phyloP scores from a whole-genome alignment of 192 early-diverging fungal species.

The Mortierella hygrophila region DNA sequence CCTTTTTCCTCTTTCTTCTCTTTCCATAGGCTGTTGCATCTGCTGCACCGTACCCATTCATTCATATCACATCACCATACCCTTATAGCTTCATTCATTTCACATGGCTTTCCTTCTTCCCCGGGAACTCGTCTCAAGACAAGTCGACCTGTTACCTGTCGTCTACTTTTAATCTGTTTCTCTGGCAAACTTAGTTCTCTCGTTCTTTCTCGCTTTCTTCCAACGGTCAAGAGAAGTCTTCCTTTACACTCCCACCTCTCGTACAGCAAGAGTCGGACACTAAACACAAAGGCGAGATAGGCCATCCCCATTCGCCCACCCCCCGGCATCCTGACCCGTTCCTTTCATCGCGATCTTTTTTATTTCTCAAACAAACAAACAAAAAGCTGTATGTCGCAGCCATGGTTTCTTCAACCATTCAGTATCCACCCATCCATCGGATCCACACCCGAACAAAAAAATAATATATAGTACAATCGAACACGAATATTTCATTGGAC shows the following conservation, averaged over 20 bases:
- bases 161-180: too few relatives aligned
- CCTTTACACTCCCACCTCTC: background rate
- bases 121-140: too few relatives aligned
- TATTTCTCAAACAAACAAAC: background rate
- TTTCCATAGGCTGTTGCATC: background rate
- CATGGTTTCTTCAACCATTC: background rate
- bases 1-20: background rate
- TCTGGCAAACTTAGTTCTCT: background rate
- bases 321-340: background rate
- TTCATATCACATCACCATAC: too few relatives aligned
- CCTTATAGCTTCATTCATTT: too few relatives aligned
- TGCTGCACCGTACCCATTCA: too few relatives aligned
- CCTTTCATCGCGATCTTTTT: background rate
- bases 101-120: too few relatives aligned
- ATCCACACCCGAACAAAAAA: background rate
- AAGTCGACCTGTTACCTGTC: too few relatives aligned
- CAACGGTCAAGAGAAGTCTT: too few relatives aligned
- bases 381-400: background rate
- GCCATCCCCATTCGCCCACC: background rate
- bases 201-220: too few relatives aligned
- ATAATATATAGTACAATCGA: too few relatives aligned
- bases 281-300: background rate
- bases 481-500: background rate
- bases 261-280: background rate
- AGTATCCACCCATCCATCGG: background rate